A percentile compares a stretch with the other conserved stretches of the same genome.
Evolutionary conservation across 164 flowering plant genomes (phyloP).

Genomic region (Saururus chinensis): DNA sequence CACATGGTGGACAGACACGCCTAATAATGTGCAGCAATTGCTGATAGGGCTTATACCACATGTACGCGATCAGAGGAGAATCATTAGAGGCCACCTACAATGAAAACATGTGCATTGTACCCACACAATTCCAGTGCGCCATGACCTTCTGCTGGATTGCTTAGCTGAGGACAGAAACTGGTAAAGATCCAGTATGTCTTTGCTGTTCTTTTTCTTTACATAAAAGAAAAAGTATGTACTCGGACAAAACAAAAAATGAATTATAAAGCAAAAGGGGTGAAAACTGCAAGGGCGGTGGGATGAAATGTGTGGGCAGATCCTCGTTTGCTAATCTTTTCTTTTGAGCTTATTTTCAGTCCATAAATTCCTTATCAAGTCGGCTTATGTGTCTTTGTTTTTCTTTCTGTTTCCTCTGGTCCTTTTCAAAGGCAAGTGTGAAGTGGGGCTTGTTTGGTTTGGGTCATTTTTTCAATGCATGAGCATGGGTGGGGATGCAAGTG

Average conservation of each 20-base stretch:
- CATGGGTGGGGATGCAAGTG: neutral
- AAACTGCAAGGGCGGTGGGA: no score
- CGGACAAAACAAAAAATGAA: no score
- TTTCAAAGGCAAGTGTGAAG: neutral
- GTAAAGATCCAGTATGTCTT: no score
- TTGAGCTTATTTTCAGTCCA: no score
- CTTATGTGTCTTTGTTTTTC: no score
- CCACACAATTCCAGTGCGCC: neutral
- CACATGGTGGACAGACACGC: neutral
- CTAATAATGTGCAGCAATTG: neutral
- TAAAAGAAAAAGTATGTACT: neutral
- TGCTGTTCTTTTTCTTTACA: neutral
- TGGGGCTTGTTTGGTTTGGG: constrained; percentile 10
- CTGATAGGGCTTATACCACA: neutral
- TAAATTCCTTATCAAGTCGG: no score
- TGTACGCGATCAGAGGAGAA: neutral
- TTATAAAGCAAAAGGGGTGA: no score
- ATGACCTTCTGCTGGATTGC: no score
- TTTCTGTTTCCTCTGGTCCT: constrained; percentile 1
- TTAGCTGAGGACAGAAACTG: no score
- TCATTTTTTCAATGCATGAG: constrained; percentile 4
- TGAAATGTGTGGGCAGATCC: no score
- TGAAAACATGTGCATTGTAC: neutral
- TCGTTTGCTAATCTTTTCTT: neutral
- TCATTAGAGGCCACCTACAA: neutral